A percentile compares a stretch with the other conserved stretches of the same genome.
Conservation (phyloP, 2,329 filamentous ascomycete species). For the Exophiala sideris region DNA sequence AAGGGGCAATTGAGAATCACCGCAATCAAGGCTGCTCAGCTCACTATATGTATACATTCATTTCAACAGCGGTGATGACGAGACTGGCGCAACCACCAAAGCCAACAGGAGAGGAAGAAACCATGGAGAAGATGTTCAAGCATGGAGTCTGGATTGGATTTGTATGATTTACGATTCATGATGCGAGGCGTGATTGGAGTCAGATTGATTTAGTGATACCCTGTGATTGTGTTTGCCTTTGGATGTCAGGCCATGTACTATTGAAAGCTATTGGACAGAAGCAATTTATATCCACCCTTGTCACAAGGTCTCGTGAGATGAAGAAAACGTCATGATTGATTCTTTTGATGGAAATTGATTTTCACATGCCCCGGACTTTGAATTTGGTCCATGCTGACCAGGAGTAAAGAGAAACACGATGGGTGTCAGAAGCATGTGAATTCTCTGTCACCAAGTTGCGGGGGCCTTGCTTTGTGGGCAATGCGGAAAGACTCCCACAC, state of each 20-base stretch:
- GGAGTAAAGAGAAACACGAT: not conserved
- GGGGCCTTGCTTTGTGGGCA: no score
- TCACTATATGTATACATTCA: no score
- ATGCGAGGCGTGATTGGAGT: not conserved
- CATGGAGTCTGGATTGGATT: not conserved
- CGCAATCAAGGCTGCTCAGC: no score
- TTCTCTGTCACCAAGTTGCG: not conserved
- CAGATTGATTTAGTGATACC: not conserved
- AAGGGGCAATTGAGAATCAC: no score
- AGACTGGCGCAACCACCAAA: not conserved
- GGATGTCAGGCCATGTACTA: not conserved
- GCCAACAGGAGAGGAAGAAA: not conserved
- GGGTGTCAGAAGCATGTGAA: not conserved
- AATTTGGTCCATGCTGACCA: not conserved
- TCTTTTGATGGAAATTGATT: not conserved
- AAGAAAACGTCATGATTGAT: not conserved
- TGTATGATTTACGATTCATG: not conserved
- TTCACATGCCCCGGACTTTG: constrained; percentile 5
- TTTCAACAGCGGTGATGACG: no score
- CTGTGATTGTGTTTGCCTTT: not conserved
- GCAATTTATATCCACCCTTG: not conserved
- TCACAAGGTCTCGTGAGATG: not conserved
- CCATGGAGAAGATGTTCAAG: not conserved
- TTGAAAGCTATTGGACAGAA: not conserved
- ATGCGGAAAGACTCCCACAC: no score